Base-by-base conservation (phyloP, 2,329 filamentous ascomycete genomes). In the Biscogniauxia marginata region DNA sequence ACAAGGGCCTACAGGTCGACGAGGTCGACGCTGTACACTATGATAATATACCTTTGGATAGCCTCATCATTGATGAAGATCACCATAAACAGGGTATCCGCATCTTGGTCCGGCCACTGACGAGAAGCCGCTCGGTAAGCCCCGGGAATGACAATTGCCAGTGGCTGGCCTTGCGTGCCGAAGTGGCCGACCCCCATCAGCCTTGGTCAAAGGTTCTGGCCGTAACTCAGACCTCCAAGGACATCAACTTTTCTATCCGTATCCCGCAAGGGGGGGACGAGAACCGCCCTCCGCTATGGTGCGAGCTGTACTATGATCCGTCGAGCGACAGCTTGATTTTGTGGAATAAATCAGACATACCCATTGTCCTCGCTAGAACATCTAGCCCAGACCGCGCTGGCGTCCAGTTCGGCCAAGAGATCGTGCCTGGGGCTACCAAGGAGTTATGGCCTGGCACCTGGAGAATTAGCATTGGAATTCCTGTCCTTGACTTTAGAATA, bases 221-320 rank as follows among this genome's bases (percentile, higher is more conserved):
- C 34, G 82, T 85, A 65, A 84, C 81, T 62, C 83, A 85, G 73
- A 85, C 82, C 4, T 75, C 78, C 58, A 78, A 78, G 64, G 82
- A 85, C 68, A 83, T 84, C 75, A 84, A 83, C 59, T 84, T 84
- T 65, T 80, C 79, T 43, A 80, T 85, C 58, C 75, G 78, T 50
- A 82, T 85, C 55, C 83, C 82, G 54, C 73, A 71, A 50, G 70
- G 73, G 44, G 74, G 78, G 55, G 71, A 71, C 46, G 74, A 75
- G 46, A 72, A 73, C 7, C 72, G 78, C 16, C 80, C 80, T 16
- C 76, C 79, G 4, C 63, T 85, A n/a, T 84, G 79, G 79, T 84
- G 81, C 67, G 81, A 84, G 67, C 72, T 85, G 34, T 85, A 84
- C 63, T 85, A 84, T 62, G 80, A 85, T 67, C 82, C 83, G 16